These are phyloP conservation scores for Aurantiochytrium sp. DNA, from an alignment of 108 stramenopile species.

Conservation along the genomic window DNA sequence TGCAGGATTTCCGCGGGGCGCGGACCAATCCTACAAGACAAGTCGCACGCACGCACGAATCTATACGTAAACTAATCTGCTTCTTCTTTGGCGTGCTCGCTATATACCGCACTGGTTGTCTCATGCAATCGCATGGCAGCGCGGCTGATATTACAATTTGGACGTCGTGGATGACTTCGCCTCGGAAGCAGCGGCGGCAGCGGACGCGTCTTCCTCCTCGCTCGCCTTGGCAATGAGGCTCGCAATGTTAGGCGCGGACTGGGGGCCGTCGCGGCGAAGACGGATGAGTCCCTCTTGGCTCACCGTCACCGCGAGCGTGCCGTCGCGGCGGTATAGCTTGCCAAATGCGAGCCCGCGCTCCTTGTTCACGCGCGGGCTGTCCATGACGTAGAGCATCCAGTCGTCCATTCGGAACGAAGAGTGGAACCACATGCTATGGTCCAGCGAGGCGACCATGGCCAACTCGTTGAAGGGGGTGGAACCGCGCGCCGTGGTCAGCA, in stretches of 20 bases:
- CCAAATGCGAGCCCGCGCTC: slow-evolving; percentile 28
- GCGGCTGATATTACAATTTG: too few relatives aligned
- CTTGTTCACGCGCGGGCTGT: background rate
- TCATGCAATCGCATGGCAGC: too few relatives aligned
- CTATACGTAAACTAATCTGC: too few relatives aligned
- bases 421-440: slow-evolving; percentile 44
- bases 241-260: background rate
- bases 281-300: slow-evolving; percentile 36
- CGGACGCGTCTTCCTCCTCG: background rate
- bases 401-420: slow-evolving; percentile 32
- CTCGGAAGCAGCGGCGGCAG: too few relatives aligned
- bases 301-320: slow-evolving; percentile 32
- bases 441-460: slow-evolving; percentile 34
- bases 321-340: slow-evolving; percentile 2
- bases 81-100: too few relatives aligned
- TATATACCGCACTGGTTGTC: too few relatives aligned
- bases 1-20: too few relatives aligned
- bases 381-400: slow-evolving; percentile 44
- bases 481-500: background rate
- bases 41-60: too few relatives aligned
- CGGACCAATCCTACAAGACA: too few relatives aligned
- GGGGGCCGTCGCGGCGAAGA: background rate
- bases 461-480: background rate
- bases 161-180: too few relatives aligned
- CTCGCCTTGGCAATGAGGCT: background rate